Base-by-base conservation (phyloP, 1,139 yeast genomes). In the Nadsonia commutata region DNA sequence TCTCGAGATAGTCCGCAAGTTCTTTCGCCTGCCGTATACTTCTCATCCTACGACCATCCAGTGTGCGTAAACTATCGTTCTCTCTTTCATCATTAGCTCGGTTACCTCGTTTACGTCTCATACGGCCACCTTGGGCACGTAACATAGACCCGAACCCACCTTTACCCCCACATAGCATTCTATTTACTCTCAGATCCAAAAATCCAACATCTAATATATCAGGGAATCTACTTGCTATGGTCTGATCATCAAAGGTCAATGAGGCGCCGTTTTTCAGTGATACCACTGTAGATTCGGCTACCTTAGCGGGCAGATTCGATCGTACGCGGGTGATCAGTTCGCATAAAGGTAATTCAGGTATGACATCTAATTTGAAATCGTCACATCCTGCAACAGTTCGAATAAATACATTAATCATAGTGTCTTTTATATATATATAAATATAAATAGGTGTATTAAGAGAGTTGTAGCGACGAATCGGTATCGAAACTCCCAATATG, bases 101-200 rank as follows among this genome's bases (percentile, higher is more conserved):
- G 20, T 53, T 52, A 44, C 56, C 54, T 42, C 49, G 49, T 43
- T 54, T 56, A 13, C 56, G 48, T n/a, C 57, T 53, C 67, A 62
- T 63, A 17, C 57, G 52, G 9, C 63, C 62, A 3, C 68, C 71
- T 41, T 64, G 65, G 2, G 67, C 66, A 36, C 64, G 60, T 42
- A 71, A 54, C 53, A 64, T 57, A 20, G 68, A 60, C 1, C 74
- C 75, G 54, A 70, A 68, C 2, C 75, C 76, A 31, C 76, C 76
- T 55, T 71, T 71, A 19, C 76, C 76, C 16, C 76, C 75, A 43
- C 65, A 59, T 39, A 69, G 45, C n/a, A 59, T 52, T 2, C 59
- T 46, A 17, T 56, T 51, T 16, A 49, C 31, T 40, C 52, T n/a
- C 48, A 50, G 40, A 41, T 41, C 11, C 51, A 52, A 23, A 11